Conservation (phyloP, 148 eudicot species). For the Linanthus parryae region DNA sequence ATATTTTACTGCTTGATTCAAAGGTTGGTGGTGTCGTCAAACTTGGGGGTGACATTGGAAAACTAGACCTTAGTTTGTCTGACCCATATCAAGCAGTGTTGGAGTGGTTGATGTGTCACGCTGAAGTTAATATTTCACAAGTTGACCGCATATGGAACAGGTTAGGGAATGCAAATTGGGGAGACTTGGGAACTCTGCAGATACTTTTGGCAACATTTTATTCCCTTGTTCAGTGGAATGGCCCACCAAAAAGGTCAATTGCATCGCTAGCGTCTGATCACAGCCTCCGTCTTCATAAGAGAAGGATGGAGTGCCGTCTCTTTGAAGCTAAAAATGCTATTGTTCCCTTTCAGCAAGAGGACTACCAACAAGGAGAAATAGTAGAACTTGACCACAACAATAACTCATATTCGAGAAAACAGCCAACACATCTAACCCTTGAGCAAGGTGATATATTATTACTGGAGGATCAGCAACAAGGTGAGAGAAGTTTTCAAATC, state of each 20-base stretch:
- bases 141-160: slow-evolving; percentile 93
- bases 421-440: no score
- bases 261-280: slow-evolving; percentile 98
- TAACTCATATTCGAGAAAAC: no score
- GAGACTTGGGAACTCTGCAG: slow-evolving; percentile 88
- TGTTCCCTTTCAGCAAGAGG: no score
- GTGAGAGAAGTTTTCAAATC: no score
- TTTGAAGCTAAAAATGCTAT: no score
- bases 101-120: slow-evolving; percentile 61
- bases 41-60: slow-evolving; percentile 78
- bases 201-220: slow-evolving; percentile 88
- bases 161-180: slow-evolving; percentile 98
- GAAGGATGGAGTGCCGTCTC: slow-evolving; percentile 80
- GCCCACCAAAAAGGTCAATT: slow-evolving; percentile 65
- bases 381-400: no score
- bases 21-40: slow-evolving; percentile 77
- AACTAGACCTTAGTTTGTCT: slow-evolving; percentile 56
- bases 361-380: no score
- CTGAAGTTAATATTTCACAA: slow-evolving; percentile 60
- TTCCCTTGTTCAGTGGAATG: slow-evolving; percentile 62
- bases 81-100: slow-evolving; percentile 78
- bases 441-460: no score
- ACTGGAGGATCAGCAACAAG: no score
- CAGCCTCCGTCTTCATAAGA: slow-evolving; percentile 76
- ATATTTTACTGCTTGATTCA: slow-evolving; percentile 69